A percentile compares a stretch with the other conserved stretches of the same genome.
phyloP scores from a whole-genome alignment of 495 filamentous ascomycete species.

The Astrothelium macrocarpum region DNA sequence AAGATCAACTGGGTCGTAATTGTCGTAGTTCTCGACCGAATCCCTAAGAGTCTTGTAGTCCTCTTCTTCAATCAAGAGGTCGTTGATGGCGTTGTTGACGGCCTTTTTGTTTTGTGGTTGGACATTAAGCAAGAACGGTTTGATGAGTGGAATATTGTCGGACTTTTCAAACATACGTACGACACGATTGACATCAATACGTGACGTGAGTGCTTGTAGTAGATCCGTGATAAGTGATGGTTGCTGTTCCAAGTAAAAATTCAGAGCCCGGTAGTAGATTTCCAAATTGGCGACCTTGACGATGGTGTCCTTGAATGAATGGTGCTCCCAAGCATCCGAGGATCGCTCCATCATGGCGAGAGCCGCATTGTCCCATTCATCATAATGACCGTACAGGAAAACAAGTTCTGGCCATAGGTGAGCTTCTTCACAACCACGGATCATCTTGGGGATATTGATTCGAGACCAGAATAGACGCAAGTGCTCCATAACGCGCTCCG shows the following conservation, averaged over 20 bases:
- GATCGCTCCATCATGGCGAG: slow-evolving; percentile 99
- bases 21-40: slow-evolving; percentile 97
- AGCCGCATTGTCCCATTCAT: slow-evolving; percentile 97
- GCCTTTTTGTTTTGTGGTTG: slow-evolving; percentile 95
- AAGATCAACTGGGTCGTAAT: slow-evolving; percentile 95
- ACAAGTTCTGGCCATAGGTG: slow-evolving; percentile 97
- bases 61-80: slow-evolving; percentile 95
- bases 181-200: slow-evolving; percentile 96
- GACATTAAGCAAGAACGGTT: slow-evolving; percentile 95
- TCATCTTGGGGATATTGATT: slow-evolving; percentile 98
- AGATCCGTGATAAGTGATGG: slow-evolving; percentile 91
- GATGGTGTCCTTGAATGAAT: slow-evolving; percentile 98
- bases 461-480: slow-evolving; percentile 97
- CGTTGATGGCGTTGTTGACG: slow-evolving; percentile 97
- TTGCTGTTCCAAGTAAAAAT: slow-evolving; percentile 97
- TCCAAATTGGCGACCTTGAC: slow-evolving; percentile 98
- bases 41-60: slow-evolving; percentile 98
- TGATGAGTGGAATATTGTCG: slow-evolving; percentile 96
- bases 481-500: slow-evolving; percentile 96
- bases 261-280: slow-evolving; percentile 96
- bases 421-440: slow-evolving; percentile 87
- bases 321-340: slow-evolving; percentile 97
- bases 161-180: slow-evolving; percentile 98
- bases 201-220: slow-evolving; percentile 77
- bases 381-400: slow-evolving; percentile 98